Conservation (phyloP, 495 filamentous ascomycete genomes). For the Hypoxylon intermedium region DNA sequence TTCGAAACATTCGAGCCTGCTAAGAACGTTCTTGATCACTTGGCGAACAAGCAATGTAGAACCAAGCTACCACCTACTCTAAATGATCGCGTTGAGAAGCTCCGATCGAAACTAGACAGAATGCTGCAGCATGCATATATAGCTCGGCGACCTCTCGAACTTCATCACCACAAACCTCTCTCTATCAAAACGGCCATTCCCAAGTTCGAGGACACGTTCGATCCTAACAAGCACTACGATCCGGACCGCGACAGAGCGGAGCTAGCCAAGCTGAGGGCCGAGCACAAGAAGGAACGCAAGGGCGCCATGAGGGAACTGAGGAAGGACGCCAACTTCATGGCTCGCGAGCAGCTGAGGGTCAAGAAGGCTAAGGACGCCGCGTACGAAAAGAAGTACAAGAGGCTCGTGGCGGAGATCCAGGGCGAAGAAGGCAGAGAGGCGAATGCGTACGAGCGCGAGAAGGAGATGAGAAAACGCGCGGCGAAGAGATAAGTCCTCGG, state of each 20-base stretch:
- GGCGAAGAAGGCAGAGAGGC: constrained; percentile 85
- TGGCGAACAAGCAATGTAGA: constrained; percentile 58
- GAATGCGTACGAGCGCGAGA: constrained; percentile 89
- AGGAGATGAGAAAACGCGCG: constrained; percentile 70
- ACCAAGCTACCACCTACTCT: constrained; percentile 55
- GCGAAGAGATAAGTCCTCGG: constrained; percentile 29
- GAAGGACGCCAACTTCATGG: constrained; percentile 92
- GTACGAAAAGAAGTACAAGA: constrained; percentile 94
- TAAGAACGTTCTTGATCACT: constrained; percentile 60
- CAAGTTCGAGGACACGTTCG: constrained; percentile 96
- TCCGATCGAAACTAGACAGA: constrained; percentile 52
- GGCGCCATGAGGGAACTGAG: constrained; percentile 91
- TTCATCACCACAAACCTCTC: constrained; percentile 88
- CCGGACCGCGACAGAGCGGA: constrained; percentile 88
- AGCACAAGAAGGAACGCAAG: constrained; percentile 95
- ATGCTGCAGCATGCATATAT: constrained; percentile 64
- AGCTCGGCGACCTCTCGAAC: constrained; percentile 75
- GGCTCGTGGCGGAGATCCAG: constrained; percentile 91
- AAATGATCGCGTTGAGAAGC: constrained; percentile 46
- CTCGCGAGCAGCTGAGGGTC: constrained; percentile 82
- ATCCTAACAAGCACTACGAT: constrained; percentile 94
- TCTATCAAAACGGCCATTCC: constrained; percentile 88
- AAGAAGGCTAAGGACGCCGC: constrained; percentile 90
- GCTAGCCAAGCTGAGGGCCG: constrained; percentile 76
- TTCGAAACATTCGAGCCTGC: constrained; percentile 73